These are phyloP conservation scores for Agaricales sp. DNA, from an alignment of 1,284 basidiomycete genomes.

Conservation along the genomic window DNA sequence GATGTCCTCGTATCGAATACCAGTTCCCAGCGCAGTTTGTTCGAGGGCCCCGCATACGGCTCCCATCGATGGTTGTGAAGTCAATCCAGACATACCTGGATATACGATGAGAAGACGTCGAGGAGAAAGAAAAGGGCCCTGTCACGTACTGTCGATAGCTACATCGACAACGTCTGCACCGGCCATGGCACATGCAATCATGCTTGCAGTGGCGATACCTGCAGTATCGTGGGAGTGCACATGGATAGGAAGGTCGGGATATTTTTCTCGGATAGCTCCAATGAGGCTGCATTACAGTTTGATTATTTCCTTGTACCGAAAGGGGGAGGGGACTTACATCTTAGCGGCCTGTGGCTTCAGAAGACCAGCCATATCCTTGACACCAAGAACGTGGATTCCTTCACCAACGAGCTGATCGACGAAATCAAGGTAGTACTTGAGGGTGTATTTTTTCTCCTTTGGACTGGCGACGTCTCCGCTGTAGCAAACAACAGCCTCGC, in stretches of 20 bases:
- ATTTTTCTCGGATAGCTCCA: constrained; percentile 88
- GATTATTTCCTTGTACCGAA: constrained; percentile 3
- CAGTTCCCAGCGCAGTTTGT: constrained; percentile 91
- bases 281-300: constrained; percentile 52
- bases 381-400: constrained; percentile 95
- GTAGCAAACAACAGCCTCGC: constrained; percentile 98
- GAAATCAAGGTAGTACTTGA: constrained; percentile 97
- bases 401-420: constrained; percentile 89
- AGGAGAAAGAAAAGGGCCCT: constrained; percentile 6
- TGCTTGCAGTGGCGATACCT: constrained; percentile 93
- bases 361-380: constrained; percentile 99
- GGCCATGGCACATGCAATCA: constrained; percentile 92
- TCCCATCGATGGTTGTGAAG: constrained; percentile 98
- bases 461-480: constrained; percentile 95
- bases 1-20: constrained; percentile 96
- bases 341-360: constrained; percentile 93
- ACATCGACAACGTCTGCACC: constrained; percentile 98
- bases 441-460: constrained; percentile 95
- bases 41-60: constrained; percentile 91
- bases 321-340: constrained; percentile 38
- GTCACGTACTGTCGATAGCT: constrained; percentile 84
- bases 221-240: constrained; percentile 99
- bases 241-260: constrained; percentile 97
- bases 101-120: constrained; percentile 2
- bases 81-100: constrained; percentile 92